Conservation (phyloP, 2,329 filamentous ascomycete species). For the Monosporascus sp. region DNA sequence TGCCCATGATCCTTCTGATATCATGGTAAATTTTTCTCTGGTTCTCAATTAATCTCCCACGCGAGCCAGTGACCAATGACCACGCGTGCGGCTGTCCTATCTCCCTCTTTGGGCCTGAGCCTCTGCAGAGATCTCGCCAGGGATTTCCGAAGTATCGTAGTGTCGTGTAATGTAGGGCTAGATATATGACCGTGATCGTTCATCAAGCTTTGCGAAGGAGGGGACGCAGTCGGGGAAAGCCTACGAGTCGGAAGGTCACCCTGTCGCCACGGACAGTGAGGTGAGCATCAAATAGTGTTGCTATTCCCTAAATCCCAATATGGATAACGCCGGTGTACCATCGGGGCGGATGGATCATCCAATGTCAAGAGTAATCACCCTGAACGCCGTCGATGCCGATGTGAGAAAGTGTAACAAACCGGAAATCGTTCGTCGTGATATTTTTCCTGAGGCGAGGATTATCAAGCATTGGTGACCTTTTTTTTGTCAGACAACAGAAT, state of each 20-base stretch:
- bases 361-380: constrained; percentile 27
- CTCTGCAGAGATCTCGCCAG: constrained; percentile 19
- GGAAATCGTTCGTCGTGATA: constrained; percentile 28
- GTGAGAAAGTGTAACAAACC: constrained; percentile 24
- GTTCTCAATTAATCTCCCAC: constrained; percentile 22
- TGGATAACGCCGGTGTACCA: constrained; percentile 29
- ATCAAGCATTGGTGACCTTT: constrained; percentile 31
- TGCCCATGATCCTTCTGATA: constrained; percentile 12
- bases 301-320: constrained; percentile 24
- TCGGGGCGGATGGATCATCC: constrained; percentile 24
- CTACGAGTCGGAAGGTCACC: constrained; percentile 15
- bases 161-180: neutral
- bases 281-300: constrained; percentile 16
- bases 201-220: constrained; percentile 20
- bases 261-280: constrained; percentile 14
- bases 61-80: constrained; percentile 14
- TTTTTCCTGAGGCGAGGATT: constrained; percentile 17
- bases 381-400: constrained; percentile 31
- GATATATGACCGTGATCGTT: constrained; percentile 10
- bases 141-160: constrained; percentile 14
- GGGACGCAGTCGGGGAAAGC: constrained; percentile 20
- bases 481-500: constrained; percentile 6
- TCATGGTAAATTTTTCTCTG: constrained; percentile 11
- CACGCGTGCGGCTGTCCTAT: constrained; percentile 8
- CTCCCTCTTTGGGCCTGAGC: constrained; percentile 13